Evolutionary conservation across 345 rosid species (phyloP).

Genomic region (Salix udensis): DNA sequence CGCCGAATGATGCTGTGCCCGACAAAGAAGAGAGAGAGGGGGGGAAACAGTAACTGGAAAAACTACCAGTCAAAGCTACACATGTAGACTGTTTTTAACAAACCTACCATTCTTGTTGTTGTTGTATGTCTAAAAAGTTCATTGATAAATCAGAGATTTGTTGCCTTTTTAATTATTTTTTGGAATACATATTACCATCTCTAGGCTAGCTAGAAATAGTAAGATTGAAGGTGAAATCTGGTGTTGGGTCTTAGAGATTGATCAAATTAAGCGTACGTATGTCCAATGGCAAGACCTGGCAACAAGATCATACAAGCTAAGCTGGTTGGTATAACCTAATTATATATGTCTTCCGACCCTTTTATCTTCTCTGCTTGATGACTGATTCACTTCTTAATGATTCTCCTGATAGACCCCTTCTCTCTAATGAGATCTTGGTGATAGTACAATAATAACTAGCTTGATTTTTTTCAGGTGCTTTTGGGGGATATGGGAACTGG

Average conservation of each 20-base stretch:
- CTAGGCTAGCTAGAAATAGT: too few species aligned
- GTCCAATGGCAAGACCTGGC: constrained; percentile 46
- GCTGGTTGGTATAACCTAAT: constrained; percentile 57
- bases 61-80: constrained; percentile 29
- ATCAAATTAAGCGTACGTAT: background rate
- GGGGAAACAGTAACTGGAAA: background rate
- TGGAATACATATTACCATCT: background rate
- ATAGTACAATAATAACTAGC: background rate
- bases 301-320: constrained; percentile 44
- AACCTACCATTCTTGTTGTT: constrained; percentile 32
- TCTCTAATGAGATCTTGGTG: too few species aligned
- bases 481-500: constrained; percentile 72
- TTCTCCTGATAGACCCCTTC: too few species aligned
- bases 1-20: too few species aligned
- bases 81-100: background rate
- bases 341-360: constrained; percentile 33
- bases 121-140: background rate
- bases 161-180: background rate
- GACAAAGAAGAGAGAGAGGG: background rate
- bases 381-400: background rate
- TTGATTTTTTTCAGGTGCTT: constrained; percentile 40
- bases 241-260: too few species aligned
- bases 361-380: background rate
- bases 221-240: too few species aligned
- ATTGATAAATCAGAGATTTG: background rate